Evolutionary conservation across 495 filamentous ascomycete genomes (phyloP).

Genomic region (Daldinia decipiens): DNA sequence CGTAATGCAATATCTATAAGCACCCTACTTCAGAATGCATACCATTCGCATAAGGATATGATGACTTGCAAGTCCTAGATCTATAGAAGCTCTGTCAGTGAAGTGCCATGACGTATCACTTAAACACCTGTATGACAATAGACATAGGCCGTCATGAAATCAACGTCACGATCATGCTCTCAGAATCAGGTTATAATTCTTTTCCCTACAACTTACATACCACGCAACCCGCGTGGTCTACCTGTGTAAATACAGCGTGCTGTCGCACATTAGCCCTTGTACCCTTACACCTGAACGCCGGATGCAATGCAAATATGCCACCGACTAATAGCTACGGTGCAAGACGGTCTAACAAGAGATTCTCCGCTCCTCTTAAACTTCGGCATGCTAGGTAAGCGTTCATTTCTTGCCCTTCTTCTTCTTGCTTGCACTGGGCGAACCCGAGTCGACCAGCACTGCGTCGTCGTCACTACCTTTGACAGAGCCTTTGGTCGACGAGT

Average conservation of each 20-base stretch:
- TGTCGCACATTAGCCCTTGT: constrained; percentile 28
- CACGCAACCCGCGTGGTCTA: constrained; percentile 20
- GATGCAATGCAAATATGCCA: constrained; percentile 36
- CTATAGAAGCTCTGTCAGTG: no score
- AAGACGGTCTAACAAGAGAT: constrained; percentile 16
- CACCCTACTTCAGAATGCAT: no score
- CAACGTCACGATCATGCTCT: neutral
- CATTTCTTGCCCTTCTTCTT: constrained; percentile 87
- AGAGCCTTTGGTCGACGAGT: constrained; percentile 47
- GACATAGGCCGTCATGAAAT: neutral
- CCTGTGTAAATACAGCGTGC: constrained; percentile 18
- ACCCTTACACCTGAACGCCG: constrained; percentile 38
- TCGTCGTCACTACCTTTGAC: constrained; percentile 77
- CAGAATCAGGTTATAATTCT: constrained; percentile 1
- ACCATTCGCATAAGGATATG: no score
- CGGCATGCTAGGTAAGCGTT: constrained; percentile 10
- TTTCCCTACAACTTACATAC: constrained; percentile 12
- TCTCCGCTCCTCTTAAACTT: neutral
- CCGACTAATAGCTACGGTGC: constrained; percentile 17
- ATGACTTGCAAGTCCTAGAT: no score
- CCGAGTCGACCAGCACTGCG: constrained; percentile 81
- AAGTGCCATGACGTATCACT: no score
- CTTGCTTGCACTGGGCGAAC: constrained; percentile 68
- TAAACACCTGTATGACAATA: no score
- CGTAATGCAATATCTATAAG: no score